Conservation (phyloP, 352 stramenopile genomes). For the Phytophthora hibernalis region DNA sequence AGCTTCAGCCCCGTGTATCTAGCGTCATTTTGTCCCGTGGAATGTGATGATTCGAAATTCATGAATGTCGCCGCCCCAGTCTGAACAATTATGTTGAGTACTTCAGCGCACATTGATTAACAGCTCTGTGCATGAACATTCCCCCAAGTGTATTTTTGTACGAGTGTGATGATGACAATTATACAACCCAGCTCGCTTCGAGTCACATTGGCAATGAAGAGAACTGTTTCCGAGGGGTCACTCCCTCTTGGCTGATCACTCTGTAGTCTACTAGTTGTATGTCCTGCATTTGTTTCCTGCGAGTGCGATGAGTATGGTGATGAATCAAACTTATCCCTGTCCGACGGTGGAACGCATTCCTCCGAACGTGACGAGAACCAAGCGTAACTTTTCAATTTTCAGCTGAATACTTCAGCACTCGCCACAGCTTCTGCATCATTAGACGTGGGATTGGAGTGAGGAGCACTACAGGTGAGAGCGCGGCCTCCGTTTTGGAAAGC, state of each 20-base stretch:
- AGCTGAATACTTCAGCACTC: constrained; percentile 66
- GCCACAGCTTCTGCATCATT: neutral
- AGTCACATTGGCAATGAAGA: constrained; percentile 85
- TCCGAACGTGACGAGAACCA: constrained; percentile 82
- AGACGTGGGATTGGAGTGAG: constrained; percentile 67
- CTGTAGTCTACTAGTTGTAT: constrained; percentile 23
- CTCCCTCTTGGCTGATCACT: constrained; percentile 90
- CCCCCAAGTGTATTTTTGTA: constrained; percentile 42
- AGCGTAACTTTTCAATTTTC: constrained; percentile 91
- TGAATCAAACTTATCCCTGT: constrained; percentile 91
- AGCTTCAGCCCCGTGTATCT: constrained; percentile 13
- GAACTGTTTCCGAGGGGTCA: constrained; percentile 90
- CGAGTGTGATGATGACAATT: constrained; percentile 90
- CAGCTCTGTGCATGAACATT: constrained; percentile 89
- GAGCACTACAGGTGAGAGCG: constrained; percentile 79
- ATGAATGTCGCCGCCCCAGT: constrained; percentile 91
- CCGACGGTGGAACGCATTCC: constrained; percentile 88
- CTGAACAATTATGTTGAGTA: constrained; percentile 87
- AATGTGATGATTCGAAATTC: constrained; percentile 89
- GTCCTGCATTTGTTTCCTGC: constrained; percentile 6
- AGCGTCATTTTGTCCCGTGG: constrained; percentile 30
- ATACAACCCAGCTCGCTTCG: constrained; percentile 91
- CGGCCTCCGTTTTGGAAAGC: constrained; percentile 72
- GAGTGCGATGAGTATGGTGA: constrained; percentile 67
- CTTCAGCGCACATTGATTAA: constrained; percentile 83